Conservation (phyloP, 2,329 filamentous ascomycete genomes). For the Pseudogymnoascus sp. region DNA sequence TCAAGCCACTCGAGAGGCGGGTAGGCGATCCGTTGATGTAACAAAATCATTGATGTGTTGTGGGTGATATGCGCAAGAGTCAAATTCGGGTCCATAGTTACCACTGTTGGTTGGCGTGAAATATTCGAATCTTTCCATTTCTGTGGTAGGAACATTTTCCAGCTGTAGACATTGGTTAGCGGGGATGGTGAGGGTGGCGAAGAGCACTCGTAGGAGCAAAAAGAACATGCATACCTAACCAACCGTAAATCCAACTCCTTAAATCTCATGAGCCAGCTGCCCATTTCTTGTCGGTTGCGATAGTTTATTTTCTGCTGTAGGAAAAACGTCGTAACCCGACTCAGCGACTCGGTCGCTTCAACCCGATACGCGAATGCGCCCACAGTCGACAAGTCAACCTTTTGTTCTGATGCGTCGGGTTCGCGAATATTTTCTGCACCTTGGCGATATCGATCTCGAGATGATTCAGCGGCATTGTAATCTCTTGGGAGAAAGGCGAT, state of each 20-base stretch:
- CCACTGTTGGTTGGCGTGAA: slow-evolving; percentile 21
- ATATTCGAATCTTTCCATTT: slow-evolving; percentile 34
- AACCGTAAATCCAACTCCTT: slow-evolving; percentile 40
- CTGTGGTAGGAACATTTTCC: slow-evolving; percentile 38
- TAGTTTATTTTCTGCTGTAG: slow-evolving; percentile 36
- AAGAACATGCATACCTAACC: slow-evolving; percentile 29
- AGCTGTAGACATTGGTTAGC: slow-evolving; percentile 23
- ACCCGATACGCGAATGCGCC: slow-evolving; percentile 37
- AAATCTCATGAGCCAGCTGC: slow-evolving; percentile 38
- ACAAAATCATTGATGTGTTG: slow-evolving; percentile 30
- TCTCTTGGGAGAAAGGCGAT: slow-evolving; percentile 33
- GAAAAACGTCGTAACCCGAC: slow-evolving; percentile 37
- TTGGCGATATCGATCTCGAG: slow-evolving; percentile 18
- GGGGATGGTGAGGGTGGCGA: neutral
- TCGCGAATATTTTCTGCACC: slow-evolving; percentile 16
- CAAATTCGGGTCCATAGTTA: slow-evolving; percentile 30
- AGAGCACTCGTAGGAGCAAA: neutral
- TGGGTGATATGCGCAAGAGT: slow-evolving; percentile 31
- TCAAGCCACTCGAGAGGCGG: slow-evolving; percentile 20
- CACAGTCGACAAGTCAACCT: slow-evolving; percentile 28
- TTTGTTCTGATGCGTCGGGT: slow-evolving; percentile 9
- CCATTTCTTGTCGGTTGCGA: slow-evolving; percentile 32
- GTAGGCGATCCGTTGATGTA: slow-evolving; percentile 31
- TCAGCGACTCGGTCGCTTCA: slow-evolving; percentile 39
- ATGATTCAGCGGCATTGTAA: slow-evolving; percentile 14